Conservation (phyloP, 179 eudicot genomes). For the Monotropa hypopitys region DNA sequence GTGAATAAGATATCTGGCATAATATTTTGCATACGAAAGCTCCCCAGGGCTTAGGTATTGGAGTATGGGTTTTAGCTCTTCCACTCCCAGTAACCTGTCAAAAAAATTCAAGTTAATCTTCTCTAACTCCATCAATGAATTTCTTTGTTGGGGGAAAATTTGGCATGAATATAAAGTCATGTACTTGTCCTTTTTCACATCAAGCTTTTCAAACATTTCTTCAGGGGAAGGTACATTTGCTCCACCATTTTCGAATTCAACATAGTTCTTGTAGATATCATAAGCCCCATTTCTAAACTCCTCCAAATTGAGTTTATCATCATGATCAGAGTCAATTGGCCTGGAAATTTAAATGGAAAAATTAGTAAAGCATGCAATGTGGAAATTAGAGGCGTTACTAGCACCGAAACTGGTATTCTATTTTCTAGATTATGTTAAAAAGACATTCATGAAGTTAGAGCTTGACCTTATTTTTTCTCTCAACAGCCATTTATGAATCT, state of each 20-base stretch:
- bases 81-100: slow-evolving; percentile 20
- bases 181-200: slow-evolving; percentile 26
- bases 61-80: slow-evolving; percentile 26
- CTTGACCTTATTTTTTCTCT: slow-evolving; percentile 26
- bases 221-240: slow-evolving; percentile 15
- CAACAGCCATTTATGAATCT: slow-evolving; percentile 25
- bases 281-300: slow-evolving; percentile 33
- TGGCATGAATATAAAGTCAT: neutral
- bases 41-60: slow-evolving; percentile 32
- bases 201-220: slow-evolving; percentile 21
- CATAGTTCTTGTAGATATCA: slow-evolving; percentile 20
- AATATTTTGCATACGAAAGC: slow-evolving; percentile 27
- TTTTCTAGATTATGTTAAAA: neutral
- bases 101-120: neutral
- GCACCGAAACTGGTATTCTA: neutral
- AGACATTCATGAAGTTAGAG: neutral
- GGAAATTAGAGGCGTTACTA: neutral
- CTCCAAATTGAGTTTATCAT: slow-evolving; percentile 17
- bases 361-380: neutral
- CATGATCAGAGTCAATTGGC: slow-evolving; percentile 23
- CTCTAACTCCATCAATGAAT: neutral
- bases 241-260: slow-evolving; percentile 13
- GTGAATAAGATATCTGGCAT: slow-evolving; percentile 20
- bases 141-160: neutral
- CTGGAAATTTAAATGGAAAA: slow-evolving; percentile 9